Percentiles rank a stretch among this genome's conserved stretches.
These are phyloP conservation scores for Coniochaeta sp. DNA, from an alignment of 2,329 filamentous ascomycete genomes.

Conservation along the genomic window DNA sequence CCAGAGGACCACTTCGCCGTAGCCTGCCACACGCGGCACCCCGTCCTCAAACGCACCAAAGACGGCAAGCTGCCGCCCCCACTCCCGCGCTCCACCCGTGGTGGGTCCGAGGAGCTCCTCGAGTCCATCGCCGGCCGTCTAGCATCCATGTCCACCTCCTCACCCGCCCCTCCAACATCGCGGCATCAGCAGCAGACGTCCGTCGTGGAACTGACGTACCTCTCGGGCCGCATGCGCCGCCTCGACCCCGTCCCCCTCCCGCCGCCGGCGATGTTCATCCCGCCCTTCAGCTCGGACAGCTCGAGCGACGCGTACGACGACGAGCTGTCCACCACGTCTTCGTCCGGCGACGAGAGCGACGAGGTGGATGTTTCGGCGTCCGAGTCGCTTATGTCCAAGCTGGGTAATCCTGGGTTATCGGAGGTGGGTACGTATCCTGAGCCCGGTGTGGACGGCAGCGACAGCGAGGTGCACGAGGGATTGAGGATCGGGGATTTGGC, in stretches of 20 bases:
- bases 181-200: slow-evolving; percentile 1
- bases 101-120: slow-evolving; percentile 14
- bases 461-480: slow-evolving; percentile 10
- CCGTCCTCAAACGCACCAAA: slow-evolving; percentile 15
- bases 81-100: slow-evolving; percentile 5
- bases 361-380: slow-evolving; percentile 23
- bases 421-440: slow-evolving; percentile 32
- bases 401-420: slow-evolving; percentile 29
- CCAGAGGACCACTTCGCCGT: slow-evolving; percentile 60
- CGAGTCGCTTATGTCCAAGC: slow-evolving; percentile 23
- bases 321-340: slow-evolving; percentile 16
- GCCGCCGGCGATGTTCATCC: slow-evolving; percentile 45
- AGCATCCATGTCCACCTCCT: slow-evolving; percentile 32
- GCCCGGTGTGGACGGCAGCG: slow-evolving; percentile 29
- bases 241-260: slow-evolving; percentile 42
- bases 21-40: slow-evolving; percentile 38
- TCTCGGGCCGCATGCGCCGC: slow-evolving; percentile 32
- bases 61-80: slow-evolving; percentile 8
- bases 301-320: slow-evolving; percentile 17
- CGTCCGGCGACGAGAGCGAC: slow-evolving; percentile 25
- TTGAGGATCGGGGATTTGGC: not conserved
- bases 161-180: slow-evolving; percentile 21
- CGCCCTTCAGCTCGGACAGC: slow-evolving; percentile 37
- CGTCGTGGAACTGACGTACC: slow-evolving; percentile 40
- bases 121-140: slow-evolving; percentile 35